Base-by-base conservation (phyloP, 495 filamentous ascomycete species). In the Trypethelium eluteriae region DNA sequence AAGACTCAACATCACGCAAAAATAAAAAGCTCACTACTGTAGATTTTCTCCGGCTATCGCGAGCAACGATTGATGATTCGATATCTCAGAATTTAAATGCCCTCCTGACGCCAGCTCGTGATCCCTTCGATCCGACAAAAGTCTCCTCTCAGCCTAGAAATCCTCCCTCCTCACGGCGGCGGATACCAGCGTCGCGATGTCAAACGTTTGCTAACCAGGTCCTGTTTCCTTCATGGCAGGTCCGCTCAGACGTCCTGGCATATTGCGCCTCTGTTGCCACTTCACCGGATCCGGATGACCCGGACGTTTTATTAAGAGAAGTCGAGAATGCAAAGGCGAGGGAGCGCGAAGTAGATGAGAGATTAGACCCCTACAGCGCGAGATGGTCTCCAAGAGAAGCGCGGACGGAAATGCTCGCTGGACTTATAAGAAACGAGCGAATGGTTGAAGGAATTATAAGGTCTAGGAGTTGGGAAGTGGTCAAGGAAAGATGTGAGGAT, bases 21-120 rank as follows among this genome's bases (percentile, higher is more conserved):
- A 62, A 65, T 69, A 53, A 38, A 46, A 66, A 68, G 69, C 56
- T 67, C 64, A n/a, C 49, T 62, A 39, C 9, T 64, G 39, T 71
- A 98, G 94, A 96, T 74, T 98, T 98, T 77, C 85, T 98, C n/a
- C 89, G 90, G 32, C 69, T 95, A 66, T 97, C 94, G 5, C 85
- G 94, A 65, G 82, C 84, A 65, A 84, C 89, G 35, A 89, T 96
- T 69, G 94, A 98, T 74, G 94, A 98, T 74, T 89, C 89, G 16
- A 96, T 98, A 70, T 86, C 86, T 1, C 93, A 96, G 74, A 92
- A 96, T 69, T 83, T 98, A 50, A 98, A 98, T 78, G 91, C 92
- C 2, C 82, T 98, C 35, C 77, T 91, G 41, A 93, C 89, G 2
- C 94, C 94, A 0, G 80, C 90, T 16, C 80, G 72, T 36, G 74